Conservation (phyloP, 83 land plant species). For the Diphasiastrum complanatum region DNA sequence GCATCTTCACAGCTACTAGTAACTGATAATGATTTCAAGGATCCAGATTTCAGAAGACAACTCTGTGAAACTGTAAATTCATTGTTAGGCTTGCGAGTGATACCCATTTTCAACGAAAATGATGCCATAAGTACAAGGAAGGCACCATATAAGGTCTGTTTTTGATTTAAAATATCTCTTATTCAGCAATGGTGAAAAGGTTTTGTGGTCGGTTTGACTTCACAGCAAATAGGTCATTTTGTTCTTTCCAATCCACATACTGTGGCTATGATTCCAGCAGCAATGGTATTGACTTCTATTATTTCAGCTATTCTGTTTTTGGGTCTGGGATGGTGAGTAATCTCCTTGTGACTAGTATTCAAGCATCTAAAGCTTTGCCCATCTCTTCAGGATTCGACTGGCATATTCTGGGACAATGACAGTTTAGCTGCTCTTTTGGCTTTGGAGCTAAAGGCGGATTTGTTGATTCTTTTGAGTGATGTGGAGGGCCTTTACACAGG, state of each 20-base stretch:
- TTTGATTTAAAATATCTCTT: no score
- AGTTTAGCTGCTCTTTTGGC: slow-evolving; percentile 86
- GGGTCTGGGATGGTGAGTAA: background rate
- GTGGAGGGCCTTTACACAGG: slow-evolving; percentile 98
- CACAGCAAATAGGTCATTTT: no score
- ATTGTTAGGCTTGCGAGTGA: slow-evolving; percentile 53
- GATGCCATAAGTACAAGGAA: slow-evolving; percentile 88
- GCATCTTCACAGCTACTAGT: slow-evolving; percentile 89
- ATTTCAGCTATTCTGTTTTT: no score
- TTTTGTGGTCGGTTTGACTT: no score
- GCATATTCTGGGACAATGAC: slow-evolving; percentile 98
- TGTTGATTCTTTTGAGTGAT: slow-evolving; percentile 85
- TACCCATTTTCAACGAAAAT: slow-evolving; percentile 95
- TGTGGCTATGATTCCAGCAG: no score
- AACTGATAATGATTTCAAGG: slow-evolving; percentile 84
- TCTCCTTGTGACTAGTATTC: background rate
- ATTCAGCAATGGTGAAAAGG: no score
- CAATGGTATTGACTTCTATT: no score
- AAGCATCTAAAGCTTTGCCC: background rate
- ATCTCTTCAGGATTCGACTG: slow-evolving; percentile 69
- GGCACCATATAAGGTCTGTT: slow-evolving; percentile 96
- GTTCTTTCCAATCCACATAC: no score
- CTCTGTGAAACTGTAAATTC: slow-evolving; percentile 67
- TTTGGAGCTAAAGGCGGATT: slow-evolving; percentile 79
- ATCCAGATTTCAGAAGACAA: slow-evolving; percentile 69